Percentiles rank a stretch among this genome's conserved stretches.
Evolutionary conservation across 1,139 yeast genomes (phyloP).

Genomic region (Suhomyces kunorum): DNA sequence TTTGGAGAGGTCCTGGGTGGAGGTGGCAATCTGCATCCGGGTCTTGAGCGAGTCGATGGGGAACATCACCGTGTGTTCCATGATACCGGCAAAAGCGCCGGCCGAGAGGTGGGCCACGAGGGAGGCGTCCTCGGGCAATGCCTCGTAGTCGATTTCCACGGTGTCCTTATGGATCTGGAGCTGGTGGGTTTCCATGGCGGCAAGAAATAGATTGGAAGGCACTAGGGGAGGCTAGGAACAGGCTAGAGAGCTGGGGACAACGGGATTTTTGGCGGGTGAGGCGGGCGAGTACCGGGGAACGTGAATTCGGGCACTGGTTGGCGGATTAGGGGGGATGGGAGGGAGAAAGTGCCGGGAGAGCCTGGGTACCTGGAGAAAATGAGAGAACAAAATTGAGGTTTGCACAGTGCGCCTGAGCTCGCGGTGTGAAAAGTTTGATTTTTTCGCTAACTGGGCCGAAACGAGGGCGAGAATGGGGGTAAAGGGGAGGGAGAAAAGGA

Average conservation of each 20-base stretch:
- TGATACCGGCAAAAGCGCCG: constrained; percentile 97
- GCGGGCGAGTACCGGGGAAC: too few relatives aligned
- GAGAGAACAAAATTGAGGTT: too few relatives aligned
- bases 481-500: too few relatives aligned
- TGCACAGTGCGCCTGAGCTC: too few relatives aligned
- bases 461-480: neutral
- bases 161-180: constrained; percentile 26
- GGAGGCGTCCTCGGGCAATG: constrained; percentile 87
- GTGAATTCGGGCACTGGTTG: too few relatives aligned
- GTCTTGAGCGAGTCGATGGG: constrained; percentile 96
- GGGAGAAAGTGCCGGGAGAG: neutral
- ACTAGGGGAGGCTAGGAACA: neutral
- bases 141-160: constrained; percentile 78
- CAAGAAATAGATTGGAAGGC: neutral
- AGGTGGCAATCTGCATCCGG: constrained; percentile 78
- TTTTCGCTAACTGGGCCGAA: neutral
- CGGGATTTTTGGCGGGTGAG: too few relatives aligned
- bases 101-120: constrained; percentile 79
- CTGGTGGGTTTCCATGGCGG: constrained; percentile 20
- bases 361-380: neutral
- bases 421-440: neutral
- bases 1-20: constrained; percentile 38
- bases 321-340: too few relatives aligned
- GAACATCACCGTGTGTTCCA: constrained; percentile 97
- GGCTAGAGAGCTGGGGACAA: neutral